phyloP scores from a whole-genome alignment of 306 rosid genomes.

The Fragaria ananassa region DNA sequence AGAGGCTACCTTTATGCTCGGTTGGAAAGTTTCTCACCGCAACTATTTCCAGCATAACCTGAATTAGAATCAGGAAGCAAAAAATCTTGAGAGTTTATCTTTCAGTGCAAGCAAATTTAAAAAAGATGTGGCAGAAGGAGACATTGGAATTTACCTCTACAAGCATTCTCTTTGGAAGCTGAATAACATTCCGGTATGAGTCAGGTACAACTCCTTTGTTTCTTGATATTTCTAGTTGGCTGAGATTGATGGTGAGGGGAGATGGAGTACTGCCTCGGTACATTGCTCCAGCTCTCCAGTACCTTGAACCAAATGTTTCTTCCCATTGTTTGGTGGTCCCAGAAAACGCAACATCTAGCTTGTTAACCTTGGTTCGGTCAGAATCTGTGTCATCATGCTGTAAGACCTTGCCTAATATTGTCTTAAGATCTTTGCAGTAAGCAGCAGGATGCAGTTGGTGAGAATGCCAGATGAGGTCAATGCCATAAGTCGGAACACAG shows the following conservation, averaged over 20 bases:
- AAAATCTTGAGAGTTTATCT: not conserved
- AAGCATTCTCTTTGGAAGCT: conserved; percentile 33
- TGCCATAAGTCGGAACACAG: conserved; percentile 48
- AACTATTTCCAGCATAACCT: conserved; percentile 50
- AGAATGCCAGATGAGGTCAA: conserved; percentile 51
- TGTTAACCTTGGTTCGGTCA: conserved; percentile 35
- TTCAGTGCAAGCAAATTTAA: not conserved
- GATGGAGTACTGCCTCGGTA: conserved; percentile 36
- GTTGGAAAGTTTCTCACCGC: conserved; percentile 36
- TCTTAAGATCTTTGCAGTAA: conserved; percentile 32
- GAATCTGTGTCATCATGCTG: conserved; percentile 43
- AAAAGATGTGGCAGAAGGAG: conserved; percentile 1
- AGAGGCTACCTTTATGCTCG: conserved; percentile 17
- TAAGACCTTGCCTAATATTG: conserved; percentile 29
- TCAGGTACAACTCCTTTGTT: conserved; percentile 15
- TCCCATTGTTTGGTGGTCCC: conserved; percentile 50
- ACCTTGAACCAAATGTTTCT: conserved; percentile 40
- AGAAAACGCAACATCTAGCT: conserved; percentile 41
- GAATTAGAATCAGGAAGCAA: conserved; percentile 20
- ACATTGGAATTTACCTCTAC: conserved; percentile 27
- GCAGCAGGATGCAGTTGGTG: conserved; percentile 44
- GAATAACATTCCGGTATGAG: conserved; percentile 25
- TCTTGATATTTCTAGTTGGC: conserved; percentile 6
- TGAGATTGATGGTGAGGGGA: conserved; percentile 20
- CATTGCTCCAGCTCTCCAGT: conserved; percentile 50